Base-by-base conservation (phyloP, 108 stramenopile species). In the Poteriospumella lacustris region DNA sequence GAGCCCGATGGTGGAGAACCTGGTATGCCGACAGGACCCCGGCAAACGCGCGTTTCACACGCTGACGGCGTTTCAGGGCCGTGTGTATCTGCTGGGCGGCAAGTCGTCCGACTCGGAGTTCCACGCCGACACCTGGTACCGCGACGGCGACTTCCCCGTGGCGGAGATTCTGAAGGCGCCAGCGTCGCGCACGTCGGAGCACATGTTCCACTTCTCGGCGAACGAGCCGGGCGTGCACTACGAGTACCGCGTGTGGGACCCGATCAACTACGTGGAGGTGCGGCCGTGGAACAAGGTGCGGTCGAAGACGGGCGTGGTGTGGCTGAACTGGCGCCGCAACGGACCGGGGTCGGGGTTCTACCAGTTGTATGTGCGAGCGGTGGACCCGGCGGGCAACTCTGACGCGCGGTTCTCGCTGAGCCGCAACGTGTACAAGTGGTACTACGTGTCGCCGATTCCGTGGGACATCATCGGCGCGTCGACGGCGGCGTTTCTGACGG, bases 311-410 rank as follows among this genome's bases (percentile, higher is more conserved):
- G 85, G 86, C 56, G 86, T 92, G 29, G 73, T 80, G 26, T 91
- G 90, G 89, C 86, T 91, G 28, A 85, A 89, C 59, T 76, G 84
- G 44, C 87, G 88, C 76, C 59, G 77, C 69, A 86, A 88, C 39
- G 91, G 91, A 2, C 89, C 91, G 36, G 92, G 92, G 15, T 79
- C 72, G n/a, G 92, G 91, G 0, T 79, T 76, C 83, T 93, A 93
- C 79, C 82, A 85, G 15, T 59, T 93, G 2, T 91, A 86, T 76
- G 89, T 90, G 31, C 78, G 91, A 36, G 85, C 88, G 34, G 76
- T 91, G 38, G 90, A 93, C 44, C 89, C 91, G 3, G 87, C 89
- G 43, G 91, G 91, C 1, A 93, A 93, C 78, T 82, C 86, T 29
- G 82, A 79, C 60, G 58, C 39, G 33, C 76, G 76, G 43, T 91